Conservation (phyloP, 208 protist species). For the Trypanosoma brucei region DNA sequence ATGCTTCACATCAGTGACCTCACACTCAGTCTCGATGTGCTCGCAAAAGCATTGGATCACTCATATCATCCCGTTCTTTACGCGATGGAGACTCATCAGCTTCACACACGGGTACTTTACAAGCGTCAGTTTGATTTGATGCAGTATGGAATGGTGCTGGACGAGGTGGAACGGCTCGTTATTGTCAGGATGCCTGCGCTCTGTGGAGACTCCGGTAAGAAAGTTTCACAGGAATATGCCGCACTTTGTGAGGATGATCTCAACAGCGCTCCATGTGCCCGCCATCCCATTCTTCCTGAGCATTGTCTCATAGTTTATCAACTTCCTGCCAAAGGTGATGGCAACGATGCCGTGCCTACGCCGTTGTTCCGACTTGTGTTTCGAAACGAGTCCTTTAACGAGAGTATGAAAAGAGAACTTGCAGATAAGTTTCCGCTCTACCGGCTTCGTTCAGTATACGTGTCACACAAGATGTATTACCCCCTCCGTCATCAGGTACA, state of each 20-base stretch:
- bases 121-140: conserved; percentile 81
- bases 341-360: conserved; percentile 12
- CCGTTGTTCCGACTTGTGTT: conserved; percentile 79
- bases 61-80: conserved; percentile 59
- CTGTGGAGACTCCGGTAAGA: conserved; percentile 45
- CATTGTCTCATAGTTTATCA: conserved; percentile 79
- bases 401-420: conserved; percentile 25
- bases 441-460: conserved; percentile 70
- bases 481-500: conserved; percentile 18
- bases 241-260: conserved; percentile 41
- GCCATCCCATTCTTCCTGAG: conserved; percentile 68
- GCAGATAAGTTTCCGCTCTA: conserved; percentile 50
- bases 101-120: conserved; percentile 52
- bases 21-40: conserved; percentile 61
- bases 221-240: conserved; percentile 53
- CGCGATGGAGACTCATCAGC: conserved; percentile 46
- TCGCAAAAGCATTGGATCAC: conserved; percentile 42
- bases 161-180: conserved; percentile 59
- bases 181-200: conserved; percentile 44
- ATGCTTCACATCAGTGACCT: conserved; percentile 46
- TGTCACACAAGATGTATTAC: conserved; percentile 50
- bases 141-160: conserved; percentile 74
- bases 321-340: conserved; percentile 23
- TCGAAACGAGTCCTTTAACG: conserved; percentile 66
- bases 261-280: conserved; percentile 25